These are phyloP conservation scores for Cornus kousa DNA, from an alignment of 148 eudicot genomes.

Conservation along the genomic window DNA sequence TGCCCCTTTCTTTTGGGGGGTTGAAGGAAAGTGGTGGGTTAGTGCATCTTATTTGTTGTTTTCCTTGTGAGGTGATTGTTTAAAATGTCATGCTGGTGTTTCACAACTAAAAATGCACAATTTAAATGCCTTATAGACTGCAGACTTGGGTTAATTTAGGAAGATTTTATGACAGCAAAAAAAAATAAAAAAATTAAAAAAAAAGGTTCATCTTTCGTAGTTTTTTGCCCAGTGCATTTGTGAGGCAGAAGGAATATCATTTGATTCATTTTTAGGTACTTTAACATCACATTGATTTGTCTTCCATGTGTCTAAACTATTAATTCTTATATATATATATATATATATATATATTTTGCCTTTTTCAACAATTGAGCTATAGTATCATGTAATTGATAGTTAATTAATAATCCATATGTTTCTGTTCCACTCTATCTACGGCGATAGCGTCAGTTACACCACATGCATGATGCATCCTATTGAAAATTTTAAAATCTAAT, in stretches of 20 bases:
- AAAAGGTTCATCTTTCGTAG: too few species aligned
- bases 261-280: neutral
- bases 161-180: neutral
- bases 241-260: neutral
- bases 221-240: neutral
- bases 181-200: too few species aligned
- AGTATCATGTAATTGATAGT: neutral
- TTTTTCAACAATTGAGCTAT: neutral
- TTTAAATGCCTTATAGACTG: neutral
- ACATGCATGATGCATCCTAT: neutral
- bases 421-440: too few species aligned
- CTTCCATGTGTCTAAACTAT: neutral
- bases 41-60: too few species aligned
- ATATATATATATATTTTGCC: neutral
- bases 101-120: neutral
- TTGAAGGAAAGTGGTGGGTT: too few species aligned
- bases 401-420: neutral
- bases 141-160: neutral
- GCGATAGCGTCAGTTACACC: too few species aligned
- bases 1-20: too few species aligned
- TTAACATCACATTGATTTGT: neutral
- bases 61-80: too few species aligned
- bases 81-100: too few species aligned
- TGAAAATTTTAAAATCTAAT: neutral
- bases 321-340: neutral